Evolutionary conservation across 805 yeast species (phyloP), one percentile per base, ranked within the genome.

Genomic region (Starmerella riodocensis): DNA sequence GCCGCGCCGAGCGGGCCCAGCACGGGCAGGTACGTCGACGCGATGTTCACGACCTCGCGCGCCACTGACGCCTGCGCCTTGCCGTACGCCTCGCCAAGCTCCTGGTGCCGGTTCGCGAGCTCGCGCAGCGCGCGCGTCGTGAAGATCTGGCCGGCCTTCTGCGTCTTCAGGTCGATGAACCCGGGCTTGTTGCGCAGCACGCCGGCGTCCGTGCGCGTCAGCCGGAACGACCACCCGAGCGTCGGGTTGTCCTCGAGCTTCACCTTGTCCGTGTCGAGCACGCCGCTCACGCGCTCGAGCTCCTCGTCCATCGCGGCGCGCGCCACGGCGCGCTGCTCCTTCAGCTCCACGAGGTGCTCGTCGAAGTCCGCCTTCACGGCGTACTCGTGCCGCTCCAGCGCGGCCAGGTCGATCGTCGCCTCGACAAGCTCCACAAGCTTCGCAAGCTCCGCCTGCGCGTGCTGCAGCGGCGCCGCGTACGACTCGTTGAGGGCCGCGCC

Each of bases 141-240:
- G 65, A 91, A 91, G 57, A 69, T 84, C 4, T 88, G 88, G 41
- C 99, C 99, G 2, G 95, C 94, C 56, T 91, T 91, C 23, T 84
- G 93, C 0, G 96, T 88, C 37, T 85, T 81, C 32, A 88, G 64
- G 57, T 91, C 96, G 37, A 69, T 69, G 55, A 77, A 86, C 29
- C 71, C 68, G 1, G 63, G 58, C 35, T 65, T 62, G 11, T 70
- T 71, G 51, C 97, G 72, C 42, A 91, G 65, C 17, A 80, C 77
- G 9, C 78, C 67, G 2, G 94, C 86, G 53, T 91, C 97, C 40
- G 74, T 58, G 58, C 98, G 72, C 1, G 98, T 91, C 18, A 91
- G 71, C 50, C 97, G 69, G 69, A 88, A 73, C 58, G 95, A 84
- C 93, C 94, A 86, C 17, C 96, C 96, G 58, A 83, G 93, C 21